Conservation (phyloP, 2,329 filamentous ascomycete genomes). For the Blumeria hordei region DNA sequence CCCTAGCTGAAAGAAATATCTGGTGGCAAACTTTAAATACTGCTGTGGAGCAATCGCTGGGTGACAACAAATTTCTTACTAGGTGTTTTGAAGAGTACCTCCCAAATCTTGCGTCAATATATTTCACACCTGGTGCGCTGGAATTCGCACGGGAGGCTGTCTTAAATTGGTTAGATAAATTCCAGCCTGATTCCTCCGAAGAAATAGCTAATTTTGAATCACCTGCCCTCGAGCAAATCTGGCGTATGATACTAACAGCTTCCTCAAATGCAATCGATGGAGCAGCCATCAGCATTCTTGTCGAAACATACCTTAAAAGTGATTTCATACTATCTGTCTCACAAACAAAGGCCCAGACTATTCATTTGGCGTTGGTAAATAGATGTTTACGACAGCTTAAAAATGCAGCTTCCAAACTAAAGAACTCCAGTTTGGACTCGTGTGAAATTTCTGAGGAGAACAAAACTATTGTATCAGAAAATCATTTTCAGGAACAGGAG, state of each 20-base stretch:
- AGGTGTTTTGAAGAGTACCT: constrained; percentile 31
- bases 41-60: constrained; percentile 17
- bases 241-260: constrained; percentile 55
- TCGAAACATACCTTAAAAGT: constrained; percentile 46
- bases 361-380: constrained; percentile 47
- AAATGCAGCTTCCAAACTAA: constrained; percentile 33
- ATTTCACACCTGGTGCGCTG: constrained; percentile 35
- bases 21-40: constrained; percentile 45
- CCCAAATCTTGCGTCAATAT: constrained; percentile 28
- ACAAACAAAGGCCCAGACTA: constrained; percentile 24
- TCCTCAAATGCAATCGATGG: constrained; percentile 40
- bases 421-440: constrained; percentile 21
- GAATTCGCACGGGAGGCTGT: constrained; percentile 34
- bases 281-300: constrained; percentile 43
- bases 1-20: constrained; percentile 32
- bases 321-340: constrained; percentile 25
- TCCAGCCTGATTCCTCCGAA: constrained; percentile 22
- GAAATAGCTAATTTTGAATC: constrained; percentile 27
- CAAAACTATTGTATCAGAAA: constrained; percentile 26
- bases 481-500: constrained; percentile 28
- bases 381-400: constrained; percentile 50
- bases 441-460: constrained; percentile 24
- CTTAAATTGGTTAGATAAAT: constrained; percentile 24
- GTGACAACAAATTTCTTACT: constrained; percentile 30
- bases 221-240: constrained; percentile 45